Evolutionary conservation across 257 asterid genomes (phyloP).

Genomic region (Schizonepeta tenuifolia): DNA sequence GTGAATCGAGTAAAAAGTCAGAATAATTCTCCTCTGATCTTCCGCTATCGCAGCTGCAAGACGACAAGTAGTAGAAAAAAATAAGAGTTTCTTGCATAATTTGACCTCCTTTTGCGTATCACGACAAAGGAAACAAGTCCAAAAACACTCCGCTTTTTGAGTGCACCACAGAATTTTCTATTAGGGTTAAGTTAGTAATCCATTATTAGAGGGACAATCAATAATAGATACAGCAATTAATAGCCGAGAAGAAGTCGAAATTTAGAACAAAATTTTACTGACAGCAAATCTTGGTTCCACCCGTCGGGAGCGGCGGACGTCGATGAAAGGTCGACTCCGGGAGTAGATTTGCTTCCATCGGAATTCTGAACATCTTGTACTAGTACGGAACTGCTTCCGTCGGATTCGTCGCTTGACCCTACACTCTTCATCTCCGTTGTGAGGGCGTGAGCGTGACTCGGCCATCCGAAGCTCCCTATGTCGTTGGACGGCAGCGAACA

Average conservation of each 20-base stretch:
- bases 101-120: constrained; percentile 22
- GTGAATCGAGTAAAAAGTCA: constrained; percentile 43
- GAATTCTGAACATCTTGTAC: constrained; percentile 45
- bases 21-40: constrained; percentile 53
- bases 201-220: constrained; percentile 12
- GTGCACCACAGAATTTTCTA: constrained; percentile 28
- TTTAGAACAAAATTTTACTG: no score
- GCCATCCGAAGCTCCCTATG: constrained; percentile 54
- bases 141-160: constrained; percentile 28
- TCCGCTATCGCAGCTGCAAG: constrained; percentile 54
- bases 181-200: background rate
- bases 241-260: no score
- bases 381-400: constrained; percentile 37
- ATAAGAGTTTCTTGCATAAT: constrained; percentile 12
- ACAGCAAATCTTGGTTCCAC: constrained; percentile 51
- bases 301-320: background rate
- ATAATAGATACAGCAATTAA: no score
- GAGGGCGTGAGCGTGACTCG: constrained; percentile 30
- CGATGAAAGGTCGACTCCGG: no score
- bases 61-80: constrained; percentile 54
- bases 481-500: constrained; percentile 54
- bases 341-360: constrained; percentile 27
- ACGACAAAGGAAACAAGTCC: constrained; percentile 36
- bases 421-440: constrained; percentile 39
- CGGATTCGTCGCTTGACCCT: constrained; percentile 51